Percentiles rank a stretch among this genome's conserved stretches.
Conservation (phyloP, 768 basidiomycete genomes). For the Russula olivacea region DNA sequence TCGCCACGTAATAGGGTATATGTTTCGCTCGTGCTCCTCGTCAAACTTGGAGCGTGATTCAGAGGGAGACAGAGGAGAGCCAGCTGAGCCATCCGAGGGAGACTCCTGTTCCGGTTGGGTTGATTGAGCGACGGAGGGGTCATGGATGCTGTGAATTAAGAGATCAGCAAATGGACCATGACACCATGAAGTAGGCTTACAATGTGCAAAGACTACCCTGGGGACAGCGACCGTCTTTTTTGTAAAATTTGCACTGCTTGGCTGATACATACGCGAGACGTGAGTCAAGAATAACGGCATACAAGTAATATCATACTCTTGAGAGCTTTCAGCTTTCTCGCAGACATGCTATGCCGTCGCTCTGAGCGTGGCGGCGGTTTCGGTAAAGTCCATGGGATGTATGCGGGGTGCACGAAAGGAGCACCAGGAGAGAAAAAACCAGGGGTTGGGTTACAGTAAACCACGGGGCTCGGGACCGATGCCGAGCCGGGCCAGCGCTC, state of each 20-base stretch:
- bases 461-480: slow-evolving; percentile 2
- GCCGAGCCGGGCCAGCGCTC: slow-evolving; percentile 23
- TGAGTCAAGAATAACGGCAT: not conserved
- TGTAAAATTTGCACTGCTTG: slow-evolving; percentile 24
- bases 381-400: not conserved
- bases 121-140: slow-evolving; percentile 4
- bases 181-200: slow-evolving; percentile 8
- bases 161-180: not conserved
- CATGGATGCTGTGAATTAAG: slow-evolving; percentile 15
- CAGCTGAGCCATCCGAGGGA: not conserved
- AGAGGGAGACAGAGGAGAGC: not conserved
- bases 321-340: slow-evolving; percentile 21
- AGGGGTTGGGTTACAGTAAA: slow-evolving; percentile 14
- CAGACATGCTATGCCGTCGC: slow-evolving; percentile 10
- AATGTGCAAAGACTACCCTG: slow-evolving; percentile 23
- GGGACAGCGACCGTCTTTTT: slow-evolving; percentile 21
- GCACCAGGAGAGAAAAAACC: slow-evolving; percentile 9
- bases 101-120: not conserved
- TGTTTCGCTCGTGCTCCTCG: slow-evolving; percentile 34
- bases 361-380: slow-evolving; percentile 3
- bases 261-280: slow-evolving; percentile 3
- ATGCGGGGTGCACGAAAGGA: slow-evolving; percentile 11
- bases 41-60: not conserved
- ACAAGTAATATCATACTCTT: slow-evolving; percentile 14
- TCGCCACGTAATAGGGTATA: slow-evolving; percentile 65